phyloP scores from a whole-genome alignment of 2,329 filamentous ascomycete genomes.

The Arthrobotrys pseudoclavata region DNA sequence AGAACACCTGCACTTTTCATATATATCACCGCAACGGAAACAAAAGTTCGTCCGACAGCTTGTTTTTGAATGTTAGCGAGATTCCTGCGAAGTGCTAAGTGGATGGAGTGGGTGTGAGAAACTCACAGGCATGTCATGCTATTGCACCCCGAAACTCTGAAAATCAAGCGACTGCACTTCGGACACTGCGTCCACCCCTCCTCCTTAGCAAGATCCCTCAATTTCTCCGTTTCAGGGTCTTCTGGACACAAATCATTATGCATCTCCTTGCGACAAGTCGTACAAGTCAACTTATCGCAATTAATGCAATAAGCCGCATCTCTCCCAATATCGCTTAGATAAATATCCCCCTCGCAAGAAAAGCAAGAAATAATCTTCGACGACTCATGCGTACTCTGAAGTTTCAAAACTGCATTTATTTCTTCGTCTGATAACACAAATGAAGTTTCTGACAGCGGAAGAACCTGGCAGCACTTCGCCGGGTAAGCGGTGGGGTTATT shows the following conservation, averaged over 20 bases:
- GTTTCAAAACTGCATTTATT: conserved; percentile 16
- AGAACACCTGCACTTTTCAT: conserved; percentile 26
- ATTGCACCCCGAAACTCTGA: conserved; percentile 39
- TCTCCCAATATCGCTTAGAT: conserved; percentile 39
- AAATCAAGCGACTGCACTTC: conserved; percentile 46
- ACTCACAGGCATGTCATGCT: conserved; percentile 56
- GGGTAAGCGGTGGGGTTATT: conserved; percentile 36
- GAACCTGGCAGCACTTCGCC: conserved; percentile 38
- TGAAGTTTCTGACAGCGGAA: conserved; percentile 33
- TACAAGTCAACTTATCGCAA: conserved; percentile 54
- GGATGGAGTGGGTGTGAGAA: background rate
- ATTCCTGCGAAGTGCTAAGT: too few species aligned
- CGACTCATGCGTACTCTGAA: conserved; percentile 28
- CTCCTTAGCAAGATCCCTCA: conserved; percentile 37
- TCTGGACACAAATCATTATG: conserved; percentile 52
- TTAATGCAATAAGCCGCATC: conserved; percentile 51
- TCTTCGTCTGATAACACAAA: conserved; percentile 49
- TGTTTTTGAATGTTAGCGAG: too few species aligned
- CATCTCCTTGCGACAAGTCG: conserved; percentile 52
- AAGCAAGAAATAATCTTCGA: conserved; percentile 49
- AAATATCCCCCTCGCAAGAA: conserved; percentile 52
- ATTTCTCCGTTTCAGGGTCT: conserved; percentile 43
- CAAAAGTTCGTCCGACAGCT: conserved; percentile 50
- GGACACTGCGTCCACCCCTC: conserved; percentile 58
- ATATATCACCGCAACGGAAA: conserved; percentile 35